Base-by-base conservation (phyloP, 148 eudicot genomes). In the Talinum fruticosum region DNA sequence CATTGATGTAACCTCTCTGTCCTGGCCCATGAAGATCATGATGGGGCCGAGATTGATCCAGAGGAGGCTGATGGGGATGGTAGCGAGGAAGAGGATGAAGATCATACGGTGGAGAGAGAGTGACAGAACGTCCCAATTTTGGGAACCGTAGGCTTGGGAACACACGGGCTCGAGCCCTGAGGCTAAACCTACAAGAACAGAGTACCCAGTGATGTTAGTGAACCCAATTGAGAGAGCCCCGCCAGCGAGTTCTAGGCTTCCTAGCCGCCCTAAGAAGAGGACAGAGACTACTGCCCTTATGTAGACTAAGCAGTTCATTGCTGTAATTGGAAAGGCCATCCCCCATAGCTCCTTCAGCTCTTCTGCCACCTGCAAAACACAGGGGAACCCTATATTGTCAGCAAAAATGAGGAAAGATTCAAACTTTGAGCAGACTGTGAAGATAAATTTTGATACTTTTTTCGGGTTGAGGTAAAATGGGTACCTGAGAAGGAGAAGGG, bases 181-280 rank as follows among this genome's bases (percentile, higher is more conserved):
- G 1, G 98, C 92, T 23, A 96, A 76, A 10, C 99, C 99, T 1
- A 89, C 92, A 2, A 96, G 61, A 32, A 96, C 95, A 7, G 98
- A 96, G 86, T 90, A 93, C 61, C 99, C 99, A 10, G 99, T 96
- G 61, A 96, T 93, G 88, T 96, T 96, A 0, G 99, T 91, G 85
- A 96, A 93, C 6, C 98, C 98, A 32, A 93, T 86, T 35, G 98
- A 90, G 51, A 96, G 97, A 26, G 97, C 91, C 8, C 99, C 99
- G 23, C 99, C 99, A 16, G 98, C 99, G 2, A 96, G 82, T 78
- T 93, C 95, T 1, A 93, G 79, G 70, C 93, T 87, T 0, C 99
- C 99, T 37, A 96, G 85, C 8, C 92, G 61, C 33, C 99, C 99
- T 35, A 96, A n/a, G 74, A 96, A 96, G 5, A 93, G 86, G 47